phyloP scores from a whole-genome alignment of 2,329 filamentous ascomycete genomes.

The Amylocarpus encephaloides region DNA sequence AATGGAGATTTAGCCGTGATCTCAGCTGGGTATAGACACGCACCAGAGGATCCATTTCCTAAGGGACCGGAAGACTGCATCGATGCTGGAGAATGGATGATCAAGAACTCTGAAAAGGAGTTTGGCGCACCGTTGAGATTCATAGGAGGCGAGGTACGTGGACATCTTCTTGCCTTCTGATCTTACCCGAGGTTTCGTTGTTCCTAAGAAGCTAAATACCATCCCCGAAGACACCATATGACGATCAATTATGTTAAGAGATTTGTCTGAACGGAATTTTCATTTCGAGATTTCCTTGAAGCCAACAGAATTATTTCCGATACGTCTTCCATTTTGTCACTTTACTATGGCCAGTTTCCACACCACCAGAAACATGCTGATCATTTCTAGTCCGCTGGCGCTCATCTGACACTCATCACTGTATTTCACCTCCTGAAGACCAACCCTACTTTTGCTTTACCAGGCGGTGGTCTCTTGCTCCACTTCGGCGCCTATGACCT shows the following conservation, averaged over 20 bases:
- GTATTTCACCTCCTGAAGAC: slow-evolving; percentile 40
- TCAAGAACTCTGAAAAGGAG: slow-evolving; percentile 38
- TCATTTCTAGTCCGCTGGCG: slow-evolving; percentile 40
- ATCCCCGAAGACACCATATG: slow-evolving; percentile 4
- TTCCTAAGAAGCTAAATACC: background rate
- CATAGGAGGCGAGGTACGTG: slow-evolving; percentile 39
- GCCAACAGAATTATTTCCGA: background rate
- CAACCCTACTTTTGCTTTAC: slow-evolving; percentile 36
- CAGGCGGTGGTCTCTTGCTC: slow-evolving; percentile 39
- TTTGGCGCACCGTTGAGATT: slow-evolving; percentile 40
- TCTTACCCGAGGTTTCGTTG: background rate
- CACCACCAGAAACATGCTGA: background rate
- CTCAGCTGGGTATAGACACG: slow-evolving; percentile 52
- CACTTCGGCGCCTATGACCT: slow-evolving; percentile 49
- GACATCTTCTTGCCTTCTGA: background rate
- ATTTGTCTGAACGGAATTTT: slow-evolving; percentile 13
- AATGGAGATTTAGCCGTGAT: slow-evolving; percentile 42
- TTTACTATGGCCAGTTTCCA: background rate
- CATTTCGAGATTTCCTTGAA: background rate
- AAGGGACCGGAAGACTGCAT: slow-evolving; percentile 49
- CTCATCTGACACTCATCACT: slow-evolving; percentile 41
- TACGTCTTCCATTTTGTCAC: slow-evolving; percentile 6
- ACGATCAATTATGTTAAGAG: slow-evolving; percentile 17
- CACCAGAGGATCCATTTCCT: slow-evolving; percentile 53
- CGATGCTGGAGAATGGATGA: slow-evolving; percentile 48